Evolutionary conservation across 345 rosid genomes (phyloP).

Genomic region (Camelina laxa): DNA sequence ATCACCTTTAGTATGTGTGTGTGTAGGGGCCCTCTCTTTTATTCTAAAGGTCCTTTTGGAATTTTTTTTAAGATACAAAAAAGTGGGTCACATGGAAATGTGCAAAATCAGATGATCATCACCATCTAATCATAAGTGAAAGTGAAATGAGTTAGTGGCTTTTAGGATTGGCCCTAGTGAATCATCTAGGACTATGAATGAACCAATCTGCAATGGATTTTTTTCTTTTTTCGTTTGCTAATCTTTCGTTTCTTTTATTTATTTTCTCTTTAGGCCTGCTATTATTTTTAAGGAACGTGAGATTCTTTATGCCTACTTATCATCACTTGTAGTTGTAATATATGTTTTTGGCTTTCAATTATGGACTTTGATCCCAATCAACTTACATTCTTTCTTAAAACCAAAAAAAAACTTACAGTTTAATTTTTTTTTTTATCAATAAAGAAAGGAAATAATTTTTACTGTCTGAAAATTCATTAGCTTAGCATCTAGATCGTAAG

Average conservation of each 20-base stretch:
- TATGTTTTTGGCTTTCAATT: conserved; percentile 12
- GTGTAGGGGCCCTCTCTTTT: conserved; percentile 21
- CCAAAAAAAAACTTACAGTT: too few species aligned
- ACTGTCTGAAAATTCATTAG: neutral
- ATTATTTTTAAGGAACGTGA: conserved; percentile 27
- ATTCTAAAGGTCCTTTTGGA: conserved; percentile 31
- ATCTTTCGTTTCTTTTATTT: neutral
- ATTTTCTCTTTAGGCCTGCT: conserved; percentile 22
- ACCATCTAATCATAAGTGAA: conserved; percentile 46
- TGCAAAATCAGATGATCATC: conserved; percentile 48
- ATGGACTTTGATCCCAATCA: conserved; percentile 7
- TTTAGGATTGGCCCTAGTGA: conserved; percentile 42
- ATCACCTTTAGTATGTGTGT: conserved; percentile 16
- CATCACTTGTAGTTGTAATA: conserved; percentile 33
- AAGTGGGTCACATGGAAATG: conserved; percentile 49
- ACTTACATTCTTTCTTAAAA: neutral
- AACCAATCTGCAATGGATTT: conserved; percentile 36
- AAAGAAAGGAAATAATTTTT: too few species aligned
- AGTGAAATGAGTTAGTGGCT: conserved; percentile 40
- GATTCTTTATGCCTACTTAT: conserved; percentile 23
- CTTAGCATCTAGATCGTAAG: neutral
- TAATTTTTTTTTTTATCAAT: too few species aligned
- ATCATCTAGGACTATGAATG: conserved; percentile 36
- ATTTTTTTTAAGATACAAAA: conserved; percentile 29
- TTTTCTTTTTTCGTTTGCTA: neutral